Evolutionary conservation across 2,329 filamentous ascomycete genomes (phyloP), one percentile per base, ranked within the genome.

Genomic region (Cercospora sp.): DNA sequence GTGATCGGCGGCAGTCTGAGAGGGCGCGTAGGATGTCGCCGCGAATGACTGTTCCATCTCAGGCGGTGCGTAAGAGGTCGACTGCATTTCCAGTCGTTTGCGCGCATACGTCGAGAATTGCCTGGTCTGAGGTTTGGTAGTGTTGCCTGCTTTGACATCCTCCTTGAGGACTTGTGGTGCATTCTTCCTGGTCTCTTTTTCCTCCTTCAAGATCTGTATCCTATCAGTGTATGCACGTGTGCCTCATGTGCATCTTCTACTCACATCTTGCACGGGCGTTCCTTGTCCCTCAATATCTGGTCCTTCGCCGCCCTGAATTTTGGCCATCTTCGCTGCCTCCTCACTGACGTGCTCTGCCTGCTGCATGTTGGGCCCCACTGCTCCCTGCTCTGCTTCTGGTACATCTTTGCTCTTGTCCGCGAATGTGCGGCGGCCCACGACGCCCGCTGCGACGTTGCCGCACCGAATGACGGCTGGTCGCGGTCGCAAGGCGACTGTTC

Each of bases 151-250:
- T 69, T 85, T 84, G 26, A 87, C 78, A 68, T 86, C 82, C 71
- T 90, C 85, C 75, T 89, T 86, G 80, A 91, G 84, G 26, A 91
- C 85, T 77, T 91, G 85, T 9, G 89, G 89, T 9, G 89, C 86
- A 60, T 89, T 86, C 69, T 90, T 85, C 72, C 84, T 80, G 33
- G 84, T 84, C 66, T 88, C 84, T 75, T 87, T 84, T 74, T 91
- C 89, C 60, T 87, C 85, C 76, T 86, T 82, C 42, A 91, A 82
- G 66, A 91, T 85, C 88, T 91, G 73, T n/a, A 5, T 5, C 31
- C 40, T 18, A 48, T 67, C 31, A 65, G 60, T 63, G 23, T 59
- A 4, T 12, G 13, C 18, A 1, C 18, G 7, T 36, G 30, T 42
- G 20, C 18, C 55, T 33, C 28, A 16, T 26, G 42, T 9, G 40